Base-by-base conservation (phyloP, 2,329 filamentous ascomycete genomes). In the Aciculosporium take region DNA sequence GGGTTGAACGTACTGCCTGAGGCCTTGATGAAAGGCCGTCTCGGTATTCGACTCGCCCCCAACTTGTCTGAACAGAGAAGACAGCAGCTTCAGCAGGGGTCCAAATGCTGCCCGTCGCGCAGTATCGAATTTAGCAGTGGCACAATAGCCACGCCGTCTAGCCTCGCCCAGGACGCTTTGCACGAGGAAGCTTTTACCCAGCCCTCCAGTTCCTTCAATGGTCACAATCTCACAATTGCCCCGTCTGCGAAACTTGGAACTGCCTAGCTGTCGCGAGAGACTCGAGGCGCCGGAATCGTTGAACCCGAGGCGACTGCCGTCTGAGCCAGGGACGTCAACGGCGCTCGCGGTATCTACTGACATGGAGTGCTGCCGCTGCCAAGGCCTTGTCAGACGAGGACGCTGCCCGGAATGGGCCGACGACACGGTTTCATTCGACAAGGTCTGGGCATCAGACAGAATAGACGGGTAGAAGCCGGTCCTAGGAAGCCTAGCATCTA, bases 1-100 rank as follows among this genome's bases (percentile, higher is more conserved):
- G 2, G 77, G 76, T 21, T 69, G 69, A 34, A 80, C 68, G 46
- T 77, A 78, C 39, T 77, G 68, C 56, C 75, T 78, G 27, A 81
- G 54, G 1, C 67, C 60, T 49, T 74, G 70, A 46, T 81, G 77
- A 42, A 81, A 79, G 2, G 68, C 62, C 0, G 76, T 80, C 32
- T 79, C 73, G 0, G 76, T 79, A 49, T 80, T 75, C 30, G 70
- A 69, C 54, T 81, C 77, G 1, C 76, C 76, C 66, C 76, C 81
- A 3, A 80, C 72, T 53, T 81, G 77, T 51, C 75, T 75, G 57
- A 81, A 80, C 13, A 81, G 60, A 17, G 74, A 79, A 9, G 76
- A 79, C 9, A 81, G 57, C n/a, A 81, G 58, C 56, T 74, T 79
- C 21, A 81, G 65, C 30, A 81, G 58, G 4, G 77, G 76, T 1